Percentiles rank a stretch among this genome's conserved stretches.
phyloP scores from a whole-genome alignment of 768 basidiomycete species.

The Chalciporus piperatus region DNA sequence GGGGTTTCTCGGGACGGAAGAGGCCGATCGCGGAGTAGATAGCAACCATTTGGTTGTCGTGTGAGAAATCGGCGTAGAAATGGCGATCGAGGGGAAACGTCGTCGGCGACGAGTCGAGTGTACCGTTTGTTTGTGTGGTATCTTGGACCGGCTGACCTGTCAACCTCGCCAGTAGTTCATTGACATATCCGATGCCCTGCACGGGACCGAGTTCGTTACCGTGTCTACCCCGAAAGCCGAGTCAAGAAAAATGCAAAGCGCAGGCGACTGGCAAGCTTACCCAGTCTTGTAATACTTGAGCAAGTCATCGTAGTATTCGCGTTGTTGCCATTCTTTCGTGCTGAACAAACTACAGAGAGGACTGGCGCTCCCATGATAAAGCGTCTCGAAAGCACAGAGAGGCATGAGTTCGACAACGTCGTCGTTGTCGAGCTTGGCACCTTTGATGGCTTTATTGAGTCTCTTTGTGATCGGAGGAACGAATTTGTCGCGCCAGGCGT shows the following conservation, averaged over 20 bases:
- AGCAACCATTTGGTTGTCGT: slow-evolving; percentile 82
- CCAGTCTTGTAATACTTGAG: slow-evolving; percentile 79
- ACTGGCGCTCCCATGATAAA: slow-evolving; percentile 47
- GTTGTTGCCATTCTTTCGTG: slow-evolving; percentile 56
- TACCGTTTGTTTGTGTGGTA: slow-evolving; percentile 69
- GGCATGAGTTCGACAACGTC: slow-evolving; percentile 65
- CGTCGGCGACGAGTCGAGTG: slow-evolving; percentile 57
- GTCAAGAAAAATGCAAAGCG: not conserved
- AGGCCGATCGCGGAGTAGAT: slow-evolving; percentile 66
- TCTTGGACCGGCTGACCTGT: slow-evolving; percentile 61
- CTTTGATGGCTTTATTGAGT: slow-evolving; percentile 60
- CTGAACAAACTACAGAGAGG: slow-evolving; percentile 76
- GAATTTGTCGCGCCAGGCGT: slow-evolving; percentile 56
- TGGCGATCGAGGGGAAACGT: slow-evolving; percentile 71
- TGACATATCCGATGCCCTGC: slow-evolving; percentile 84
- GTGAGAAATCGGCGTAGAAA: slow-evolving; percentile 80
- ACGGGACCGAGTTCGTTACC: slow-evolving; percentile 69
- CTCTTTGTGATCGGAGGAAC: slow-evolving; percentile 53
- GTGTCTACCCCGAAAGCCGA: slow-evolving; percentile 42
- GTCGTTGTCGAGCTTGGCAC: slow-evolving; percentile 50
- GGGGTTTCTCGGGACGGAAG: slow-evolving; percentile 35
- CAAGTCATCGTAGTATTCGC: slow-evolving; percentile 71
- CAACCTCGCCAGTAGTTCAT: slow-evolving; percentile 84
- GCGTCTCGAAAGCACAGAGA: slow-evolving; percentile 80
- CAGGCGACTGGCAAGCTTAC: slow-evolving; percentile 33